phyloP scores from a whole-genome alignment of 345 rosid genomes.

The Moricandia moricandioides region DNA sequence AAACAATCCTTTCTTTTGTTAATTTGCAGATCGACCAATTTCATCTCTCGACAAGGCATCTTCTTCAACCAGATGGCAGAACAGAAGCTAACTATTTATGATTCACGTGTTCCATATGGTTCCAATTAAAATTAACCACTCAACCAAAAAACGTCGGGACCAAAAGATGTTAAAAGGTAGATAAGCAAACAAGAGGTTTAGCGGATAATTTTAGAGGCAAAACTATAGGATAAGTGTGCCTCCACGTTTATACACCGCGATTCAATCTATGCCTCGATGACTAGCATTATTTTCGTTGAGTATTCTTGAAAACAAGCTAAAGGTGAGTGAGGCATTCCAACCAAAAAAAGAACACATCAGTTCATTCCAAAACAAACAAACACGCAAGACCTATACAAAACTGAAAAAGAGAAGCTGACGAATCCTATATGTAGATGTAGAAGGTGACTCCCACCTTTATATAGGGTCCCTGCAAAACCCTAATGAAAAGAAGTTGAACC shows the following conservation, averaged over 20 bases:
- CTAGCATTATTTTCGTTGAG: constrained; percentile 37
- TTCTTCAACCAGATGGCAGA: too few species aligned
- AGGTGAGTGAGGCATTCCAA: constrained; percentile 38
- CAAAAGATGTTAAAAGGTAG: neutral
- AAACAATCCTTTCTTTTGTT: neutral
- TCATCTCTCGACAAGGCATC: neutral
- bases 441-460: constrained; percentile 5
- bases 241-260: constrained; percentile 42
- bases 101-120: neutral
- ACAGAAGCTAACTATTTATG: neutral
- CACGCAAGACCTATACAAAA: too few species aligned
- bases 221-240: constrained; percentile 30
- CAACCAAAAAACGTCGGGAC: neutral
- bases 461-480: constrained; percentile 21
- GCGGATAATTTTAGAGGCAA: constrained; percentile 42
- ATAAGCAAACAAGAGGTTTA: neutral
- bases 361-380: neutral
- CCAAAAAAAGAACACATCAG: neutral
- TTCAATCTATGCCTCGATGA: constrained; percentile 36
- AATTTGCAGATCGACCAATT: neutral
- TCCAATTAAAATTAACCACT: neutral
- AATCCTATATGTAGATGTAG: too few species aligned
- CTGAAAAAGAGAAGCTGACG: too few species aligned
- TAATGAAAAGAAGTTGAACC: neutral
- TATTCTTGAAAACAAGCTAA: constrained; percentile 38